Evolutionary conservation across 2,329 filamentous ascomycete species (phyloP), one percentile per base, ranked within the genome.

Genomic region (Xylaria sp.): DNA sequence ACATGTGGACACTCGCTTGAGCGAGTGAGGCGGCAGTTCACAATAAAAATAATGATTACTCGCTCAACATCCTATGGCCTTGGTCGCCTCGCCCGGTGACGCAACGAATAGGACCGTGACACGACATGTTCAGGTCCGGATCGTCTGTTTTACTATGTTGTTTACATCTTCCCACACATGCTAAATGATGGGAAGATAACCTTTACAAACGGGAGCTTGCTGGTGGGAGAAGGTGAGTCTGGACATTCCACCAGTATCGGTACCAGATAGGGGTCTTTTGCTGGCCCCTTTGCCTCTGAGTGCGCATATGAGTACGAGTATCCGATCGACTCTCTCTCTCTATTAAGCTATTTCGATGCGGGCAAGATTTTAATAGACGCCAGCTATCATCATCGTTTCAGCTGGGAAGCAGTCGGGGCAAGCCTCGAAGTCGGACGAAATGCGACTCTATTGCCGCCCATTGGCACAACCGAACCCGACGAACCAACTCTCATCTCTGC

Each of bases 11-110:
- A 47, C 59, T 58, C 52, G 52, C 44, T 55, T 55, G 57, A 52
- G 49, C 58, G 63, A 56, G 57, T 50, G 48, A 46, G 54, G 56
- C 50, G 49, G 52, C 34, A 23, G 42, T 49, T 52, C 50, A 61
- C 57, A 61, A 61, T 65, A 62, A 60, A 34, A 35, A 59, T 65
- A 65, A 63, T 65, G 57, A 63, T 55, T 59, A 59, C 44, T 63
- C 61, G 57, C 57, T 62, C 54, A 56, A 58, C 23, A 23, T 11
- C 11, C 30, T 9, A 47, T 42, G 19, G 50, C 11, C 11, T 35
- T 13, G 37, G 37, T 48, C 53, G 35, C 39, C 34, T 34, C 2
- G 53, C 11, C 19, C 37, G n/a, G 39, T 63, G 53, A 49, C 35
- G 13, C 50, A n/a, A 42, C 48, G 35, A 56, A 62, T 50, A 10